Evolutionary conservation across 2,329 filamentous ascomycete genomes (phyloP).

Genomic region (Nigrospora osmanthi): DNA sequence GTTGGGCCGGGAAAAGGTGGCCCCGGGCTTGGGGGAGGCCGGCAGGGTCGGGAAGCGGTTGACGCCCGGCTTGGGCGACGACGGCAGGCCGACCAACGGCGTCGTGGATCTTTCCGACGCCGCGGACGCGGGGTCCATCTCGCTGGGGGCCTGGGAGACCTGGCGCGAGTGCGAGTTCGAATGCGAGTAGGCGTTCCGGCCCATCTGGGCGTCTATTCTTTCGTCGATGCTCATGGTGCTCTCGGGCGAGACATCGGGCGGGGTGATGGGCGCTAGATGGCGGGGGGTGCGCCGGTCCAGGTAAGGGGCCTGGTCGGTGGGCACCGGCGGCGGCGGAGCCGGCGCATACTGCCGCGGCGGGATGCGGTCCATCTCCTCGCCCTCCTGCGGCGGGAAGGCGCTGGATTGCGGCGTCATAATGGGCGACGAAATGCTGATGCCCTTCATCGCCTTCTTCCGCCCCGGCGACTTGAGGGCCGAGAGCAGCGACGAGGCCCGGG

Average conservation of each 20-base stretch:
- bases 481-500: slow-evolving; percentile 50
- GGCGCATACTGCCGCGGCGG: slow-evolving; percentile 51
- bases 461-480: slow-evolving; percentile 54
- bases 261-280: slow-evolving; percentile 34
- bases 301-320: slow-evolving; percentile 35
- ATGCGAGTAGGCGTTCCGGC: slow-evolving; percentile 11
- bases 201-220: slow-evolving; percentile 36
- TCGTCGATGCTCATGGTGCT: slow-evolving; percentile 49
- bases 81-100: slow-evolving; percentile 42
- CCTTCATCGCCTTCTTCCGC: slow-evolving; percentile 39
- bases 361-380: slow-evolving; percentile 50
- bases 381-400: slow-evolving; percentile 47
- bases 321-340: slow-evolving; percentile 48
- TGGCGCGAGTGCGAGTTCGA: slow-evolving; percentile 23
- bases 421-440: slow-evolving; percentile 54
- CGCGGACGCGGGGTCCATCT: slow-evolving; percentile 43
- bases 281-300: slow-evolving; percentile 19
- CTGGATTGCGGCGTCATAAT: slow-evolving; percentile 57
- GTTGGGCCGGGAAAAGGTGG: slow-evolving; percentile 31
- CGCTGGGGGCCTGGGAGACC: slow-evolving; percentile 28
- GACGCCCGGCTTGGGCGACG: slow-evolving; percentile 31
- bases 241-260: slow-evolving; percentile 36
- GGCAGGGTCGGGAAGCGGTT: slow-evolving; percentile 26
- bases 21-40: slow-evolving; percentile 24
- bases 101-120: slow-evolving; percentile 41